Evolutionary conservation across 345 rosid species (phyloP).

Genomic region (Turritis glabra): DNA sequence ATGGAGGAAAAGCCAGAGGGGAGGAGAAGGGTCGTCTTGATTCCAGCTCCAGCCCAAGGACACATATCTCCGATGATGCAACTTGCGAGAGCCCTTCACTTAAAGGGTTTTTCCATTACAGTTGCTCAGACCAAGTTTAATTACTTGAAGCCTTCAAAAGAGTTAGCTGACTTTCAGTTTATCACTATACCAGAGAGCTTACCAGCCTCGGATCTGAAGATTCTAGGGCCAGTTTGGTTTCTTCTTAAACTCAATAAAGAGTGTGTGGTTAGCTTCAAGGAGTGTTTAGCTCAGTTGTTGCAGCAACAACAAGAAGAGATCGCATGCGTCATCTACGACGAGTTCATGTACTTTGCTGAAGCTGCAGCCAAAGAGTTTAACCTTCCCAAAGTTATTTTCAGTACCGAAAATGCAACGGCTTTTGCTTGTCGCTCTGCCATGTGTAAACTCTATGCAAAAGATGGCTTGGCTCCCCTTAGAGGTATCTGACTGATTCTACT

Average conservation of each 20-base stretch:
- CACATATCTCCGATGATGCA: conserved; percentile 64
- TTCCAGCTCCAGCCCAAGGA: conserved; percentile 53
- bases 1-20: background rate
- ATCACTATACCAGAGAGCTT: background rate
- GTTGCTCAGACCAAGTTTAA: background rate
- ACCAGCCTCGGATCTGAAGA: background rate
- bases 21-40: conserved; percentile 9
- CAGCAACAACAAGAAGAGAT: conserved; percentile 10
- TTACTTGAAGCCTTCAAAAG: background rate
- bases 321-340: conserved; percentile 41
- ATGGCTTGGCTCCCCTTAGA: background rate
- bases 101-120: conserved; percentile 13
- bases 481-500: background rate
- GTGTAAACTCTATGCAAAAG: background rate
- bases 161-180: background rate
- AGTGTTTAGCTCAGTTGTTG: background rate
- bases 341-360: conserved; percentile 14
- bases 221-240: background rate
- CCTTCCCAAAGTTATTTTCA: background rate
- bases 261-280: background rate
- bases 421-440: background rate
- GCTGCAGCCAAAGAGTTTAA: background rate
- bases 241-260: background rate
- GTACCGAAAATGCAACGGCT: background rate
- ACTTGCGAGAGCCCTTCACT: conserved; percentile 48